Evolutionary conservation across 352 stramenopile genomes (phyloP).

Genomic region (Hyaloperonospora arabidopsidis): DNA sequence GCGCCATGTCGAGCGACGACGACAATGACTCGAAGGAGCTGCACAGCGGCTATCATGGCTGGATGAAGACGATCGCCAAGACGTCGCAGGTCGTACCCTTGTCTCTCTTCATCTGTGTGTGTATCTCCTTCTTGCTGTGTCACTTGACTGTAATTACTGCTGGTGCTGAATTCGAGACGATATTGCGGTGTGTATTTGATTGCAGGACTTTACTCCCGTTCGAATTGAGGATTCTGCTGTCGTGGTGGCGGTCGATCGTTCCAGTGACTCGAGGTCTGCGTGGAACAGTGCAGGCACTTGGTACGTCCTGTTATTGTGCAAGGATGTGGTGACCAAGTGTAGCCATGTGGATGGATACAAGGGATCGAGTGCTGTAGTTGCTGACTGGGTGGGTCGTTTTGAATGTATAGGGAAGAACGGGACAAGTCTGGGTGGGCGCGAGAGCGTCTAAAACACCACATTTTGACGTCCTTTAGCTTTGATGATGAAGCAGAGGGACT

Average conservation of each 20-base stretch:
- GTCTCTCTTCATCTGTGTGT: too few relatives aligned
- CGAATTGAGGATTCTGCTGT: slow-evolving; percentile 42
- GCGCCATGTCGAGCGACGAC: slow-evolving; percentile 47
- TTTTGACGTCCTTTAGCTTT: slow-evolving; percentile 54
- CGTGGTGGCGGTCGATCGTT: slow-evolving; percentile 10
- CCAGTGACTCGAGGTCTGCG: slow-evolving; percentile 45
- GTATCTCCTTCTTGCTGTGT: too few relatives aligned
- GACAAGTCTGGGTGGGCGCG: slow-evolving; percentile 78
- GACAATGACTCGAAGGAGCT: slow-evolving; percentile 60
- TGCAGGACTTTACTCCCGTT: slow-evolving; percentile 71
- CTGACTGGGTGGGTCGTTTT: neutral
- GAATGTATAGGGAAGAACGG: slow-evolving; percentile 56
- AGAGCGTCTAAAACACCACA: slow-evolving; percentile 62
- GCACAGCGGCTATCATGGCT: slow-evolving; percentile 78
- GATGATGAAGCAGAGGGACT: slow-evolving; percentile 39
- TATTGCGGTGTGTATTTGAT: neutral
- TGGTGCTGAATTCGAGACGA: neutral
- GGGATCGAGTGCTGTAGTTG: too few relatives aligned
- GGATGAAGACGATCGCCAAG: slow-evolving; percentile 84
- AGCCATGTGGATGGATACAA: neutral
- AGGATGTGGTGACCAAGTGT: neutral
- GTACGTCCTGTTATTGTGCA: slow-evolving; percentile 18
- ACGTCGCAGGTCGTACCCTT: slow-evolving; percentile 42
- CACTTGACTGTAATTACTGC: neutral
- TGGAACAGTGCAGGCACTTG: slow-evolving; percentile 80